Percentiles rank a stretch among this genome's conserved stretches.
Evolutionary conservation across 1,284 basidiomycete species (phyloP).

Genomic region (Golubevia sp.): DNA sequence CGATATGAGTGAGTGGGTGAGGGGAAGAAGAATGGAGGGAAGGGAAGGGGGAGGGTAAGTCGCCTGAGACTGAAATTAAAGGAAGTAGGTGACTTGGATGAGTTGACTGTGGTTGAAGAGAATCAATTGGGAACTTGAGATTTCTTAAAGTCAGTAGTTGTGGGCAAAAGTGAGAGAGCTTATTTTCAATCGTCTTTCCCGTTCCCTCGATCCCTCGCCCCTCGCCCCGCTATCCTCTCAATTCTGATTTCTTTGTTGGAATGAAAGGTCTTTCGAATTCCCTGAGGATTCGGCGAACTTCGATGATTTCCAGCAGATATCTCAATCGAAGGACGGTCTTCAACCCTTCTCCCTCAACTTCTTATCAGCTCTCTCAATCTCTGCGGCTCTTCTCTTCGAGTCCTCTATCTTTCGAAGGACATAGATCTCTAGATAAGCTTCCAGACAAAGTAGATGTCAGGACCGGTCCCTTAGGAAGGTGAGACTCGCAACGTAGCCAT

Average conservation of each 20-base stretch:
- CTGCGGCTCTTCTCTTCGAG: too few relatives aligned
- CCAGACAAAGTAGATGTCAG: slow-evolving; percentile 42
- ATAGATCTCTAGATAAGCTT: slow-evolving; percentile 4
- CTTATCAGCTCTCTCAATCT: too few relatives aligned
- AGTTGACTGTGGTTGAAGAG: slow-evolving; percentile 61
- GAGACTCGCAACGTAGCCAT: background rate
- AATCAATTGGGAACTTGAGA: slow-evolving; percentile 51
- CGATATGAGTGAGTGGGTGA: background rate
- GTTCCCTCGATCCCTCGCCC: slow-evolving; percentile 18
- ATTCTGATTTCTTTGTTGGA: background rate
- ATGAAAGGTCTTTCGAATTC: background rate
- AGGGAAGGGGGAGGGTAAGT: slow-evolving; percentile 13
- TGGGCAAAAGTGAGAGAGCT: slow-evolving; percentile 63
- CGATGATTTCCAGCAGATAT: too few relatives aligned
- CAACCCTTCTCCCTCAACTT: too few relatives aligned
- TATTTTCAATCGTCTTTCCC: slow-evolving; percentile 36
- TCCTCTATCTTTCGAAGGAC: too few relatives aligned
- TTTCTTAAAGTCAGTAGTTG: slow-evolving; percentile 53
- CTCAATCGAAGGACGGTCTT: too few relatives aligned
- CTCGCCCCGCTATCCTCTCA: background rate
- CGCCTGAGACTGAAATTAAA: slow-evolving; percentile 66
- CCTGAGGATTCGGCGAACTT: too few relatives aligned
- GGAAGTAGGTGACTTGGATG: slow-evolving; percentile 71
- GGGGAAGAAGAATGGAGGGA: background rate
- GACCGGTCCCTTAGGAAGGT: slow-evolving; percentile 34